phyloP scores from a whole-genome alignment of 441 rosid genomes.

The Bruguiera hainesii region DNA sequence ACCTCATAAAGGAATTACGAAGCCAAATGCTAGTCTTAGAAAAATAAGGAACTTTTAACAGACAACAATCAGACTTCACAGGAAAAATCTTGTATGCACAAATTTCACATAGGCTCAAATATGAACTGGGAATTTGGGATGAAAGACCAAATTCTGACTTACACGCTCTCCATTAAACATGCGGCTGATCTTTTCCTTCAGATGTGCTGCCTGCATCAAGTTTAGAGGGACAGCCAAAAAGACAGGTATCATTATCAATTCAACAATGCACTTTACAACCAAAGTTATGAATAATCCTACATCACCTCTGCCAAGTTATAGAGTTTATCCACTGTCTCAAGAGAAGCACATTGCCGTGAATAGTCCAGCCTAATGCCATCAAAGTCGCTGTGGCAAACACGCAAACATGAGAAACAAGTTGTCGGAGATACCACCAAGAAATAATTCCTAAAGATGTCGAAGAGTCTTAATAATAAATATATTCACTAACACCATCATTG shows the following conservation, averaged over 20 bases:
- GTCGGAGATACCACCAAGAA: neutral
- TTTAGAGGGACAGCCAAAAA: neutral
- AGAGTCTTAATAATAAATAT: neutral
- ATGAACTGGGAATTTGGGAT: neutral
- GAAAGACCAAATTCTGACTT: slow-evolving; percentile 26
- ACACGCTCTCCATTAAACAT: slow-evolving; percentile 84
- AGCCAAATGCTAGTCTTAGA: no score
- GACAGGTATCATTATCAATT: neutral
- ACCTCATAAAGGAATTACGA: no score
- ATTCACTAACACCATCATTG: slow-evolving; percentile 65
- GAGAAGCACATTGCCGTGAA: slow-evolving; percentile 76
- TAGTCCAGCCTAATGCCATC: slow-evolving; percentile 72
- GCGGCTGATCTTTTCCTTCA: slow-evolving; percentile 61
- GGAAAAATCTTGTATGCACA: neutral
- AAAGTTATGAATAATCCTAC: slow-evolving; percentile 12
- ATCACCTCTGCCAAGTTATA: slow-evolving; percentile 70
- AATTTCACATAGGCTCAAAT: neutral
- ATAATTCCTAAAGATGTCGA: neutral
- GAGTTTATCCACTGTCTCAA: slow-evolving; percentile 65
- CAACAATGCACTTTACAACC: neutral
- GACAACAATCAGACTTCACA: neutral
- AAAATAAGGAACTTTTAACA: no score
- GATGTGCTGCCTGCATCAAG: slow-evolving; percentile 55
- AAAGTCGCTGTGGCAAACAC: slow-evolving; percentile 51
- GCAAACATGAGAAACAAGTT: neutral